phyloP scores from a whole-genome alignment of 2,329 filamentous ascomycete genomes.

The Nemania diffusa region DNA sequence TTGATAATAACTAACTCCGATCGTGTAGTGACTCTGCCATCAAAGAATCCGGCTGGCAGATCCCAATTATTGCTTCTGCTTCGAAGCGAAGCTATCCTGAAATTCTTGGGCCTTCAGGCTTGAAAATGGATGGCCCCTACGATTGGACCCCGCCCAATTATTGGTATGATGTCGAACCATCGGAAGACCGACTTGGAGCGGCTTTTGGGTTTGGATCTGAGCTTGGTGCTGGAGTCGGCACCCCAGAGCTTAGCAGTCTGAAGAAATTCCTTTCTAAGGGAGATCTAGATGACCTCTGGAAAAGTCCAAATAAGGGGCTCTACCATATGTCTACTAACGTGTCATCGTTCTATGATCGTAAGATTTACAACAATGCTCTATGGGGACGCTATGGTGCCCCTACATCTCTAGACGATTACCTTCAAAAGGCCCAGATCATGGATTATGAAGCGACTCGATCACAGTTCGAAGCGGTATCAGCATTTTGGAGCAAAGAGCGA shows the following conservation, averaged over 20 bases:
- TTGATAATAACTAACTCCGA: background rate
- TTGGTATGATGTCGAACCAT: constrained; percentile 63
- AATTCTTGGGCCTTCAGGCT: constrained; percentile 64
- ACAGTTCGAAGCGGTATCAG: constrained; percentile 66
- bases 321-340: constrained; percentile 70
- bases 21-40: constrained; percentile 56
- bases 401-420: constrained; percentile 64
- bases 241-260: constrained; percentile 66
- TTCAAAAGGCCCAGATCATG: constrained; percentile 68
- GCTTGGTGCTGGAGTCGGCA: constrained; percentile 70
- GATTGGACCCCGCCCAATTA: constrained; percentile 74
- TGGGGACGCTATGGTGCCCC: constrained; percentile 64
- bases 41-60: constrained; percentile 62
- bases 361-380: constrained; percentile 67
- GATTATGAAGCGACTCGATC: constrained; percentile 72
- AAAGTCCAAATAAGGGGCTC: constrained; percentile 59
- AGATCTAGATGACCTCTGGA: constrained; percentile 68
- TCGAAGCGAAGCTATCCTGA: constrained; percentile 64
- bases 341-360: constrained; percentile 65
- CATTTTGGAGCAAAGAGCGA: constrained; percentile 60
- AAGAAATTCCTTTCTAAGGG: constrained; percentile 61
- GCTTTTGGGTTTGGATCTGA: constrained; percentile 73
- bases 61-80: constrained; percentile 67
- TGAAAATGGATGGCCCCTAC: constrained; percentile 75
- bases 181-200: constrained; percentile 58